These are phyloP conservation scores for Tylopilus sp. DNA, from an alignment of 1,284 basidiomycete genomes.

Conservation along the genomic window DNA sequence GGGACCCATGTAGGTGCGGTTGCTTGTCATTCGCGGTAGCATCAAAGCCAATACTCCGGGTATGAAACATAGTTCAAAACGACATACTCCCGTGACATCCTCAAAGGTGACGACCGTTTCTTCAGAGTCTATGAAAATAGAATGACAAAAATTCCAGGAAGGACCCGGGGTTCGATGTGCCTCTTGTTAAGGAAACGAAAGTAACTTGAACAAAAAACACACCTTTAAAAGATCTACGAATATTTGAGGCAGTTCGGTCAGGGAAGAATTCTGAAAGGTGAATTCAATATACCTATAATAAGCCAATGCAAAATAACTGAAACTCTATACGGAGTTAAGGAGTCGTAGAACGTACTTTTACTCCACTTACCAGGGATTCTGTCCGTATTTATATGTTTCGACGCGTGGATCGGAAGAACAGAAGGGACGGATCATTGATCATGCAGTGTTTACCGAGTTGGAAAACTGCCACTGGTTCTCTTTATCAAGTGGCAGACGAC, in stretches of 20 bases:
- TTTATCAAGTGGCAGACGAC: no score
- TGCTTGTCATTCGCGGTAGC: no score
- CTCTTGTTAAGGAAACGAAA: conserved; percentile 21
- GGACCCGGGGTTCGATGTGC: conserved; percentile 2
- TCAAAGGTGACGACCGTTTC: conserved; percentile 20
- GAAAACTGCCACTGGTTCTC: no score
- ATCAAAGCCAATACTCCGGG: no score
- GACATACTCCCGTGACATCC: conserved; percentile 1
- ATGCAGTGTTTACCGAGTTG: no score
- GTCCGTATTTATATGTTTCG: conserved; percentile 2
- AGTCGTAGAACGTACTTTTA: not conserved
- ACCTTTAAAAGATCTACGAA: conserved; percentile 1
- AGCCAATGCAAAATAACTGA: conserved; percentile 9
- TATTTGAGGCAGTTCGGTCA: not conserved
- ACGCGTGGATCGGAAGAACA: not conserved
- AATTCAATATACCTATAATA: conserved; percentile 11
- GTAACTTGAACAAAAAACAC: conserved; percentile 20
- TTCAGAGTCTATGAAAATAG: no score
- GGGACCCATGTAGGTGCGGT: no score
- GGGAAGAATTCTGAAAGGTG: not conserved
- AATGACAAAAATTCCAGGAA: not conserved
- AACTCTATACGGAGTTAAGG: not conserved
- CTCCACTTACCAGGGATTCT: not conserved
- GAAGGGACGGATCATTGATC: not conserved
- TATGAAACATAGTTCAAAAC: no score